Evolutionary conservation across 2,329 filamentous ascomycete species (phyloP), one percentile per base, ranked within the genome.

Genomic region (Trichoderma aggressivum): DNA sequence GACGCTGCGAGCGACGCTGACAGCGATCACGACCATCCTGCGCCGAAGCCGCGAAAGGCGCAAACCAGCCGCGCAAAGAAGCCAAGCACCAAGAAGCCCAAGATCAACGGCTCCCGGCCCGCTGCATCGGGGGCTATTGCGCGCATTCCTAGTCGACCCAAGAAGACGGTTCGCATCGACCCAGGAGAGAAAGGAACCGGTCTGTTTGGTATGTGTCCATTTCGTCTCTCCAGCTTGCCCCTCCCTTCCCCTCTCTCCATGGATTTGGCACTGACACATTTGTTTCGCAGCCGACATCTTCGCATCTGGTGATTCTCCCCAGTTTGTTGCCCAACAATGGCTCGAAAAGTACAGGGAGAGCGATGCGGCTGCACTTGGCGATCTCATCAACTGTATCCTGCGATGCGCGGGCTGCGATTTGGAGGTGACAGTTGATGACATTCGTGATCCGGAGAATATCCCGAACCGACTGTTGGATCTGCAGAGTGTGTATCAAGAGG

Each of bases 391-490:
- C 80, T 90, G 89, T 74, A 86, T 91, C 43, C 81, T 92, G 47
- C 87, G 88, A 76, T 88, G 92, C 73, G 90, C 94, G 21, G 96
- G 96, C 34, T 97, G 94, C 79, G 89, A 93, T 69, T 86, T 93
- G 68, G 88, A 92, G 75, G 89, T 99, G 69, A 92, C 91, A 11
- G 87, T 89, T 50, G 90, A 96, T 78, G 94, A 98, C 79, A 93
- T 98, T 74, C 90, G 91, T 74, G 95, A 99, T 79, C 90, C 94
- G 8, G 96, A 99, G 79, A 94, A 96, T 77, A 93, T 91, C 61
- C 89, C 92, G 21, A 90, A 90, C 77, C 90, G 90, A 77, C 84
- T 99, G 59, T 86, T 87, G 26, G 94, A 98, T 76, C 85, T 99
- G n/a, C 93, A 98, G 80, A 91, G 92, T 73, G 90, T 94, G 73